A percentile compares a stretch with the other conserved stretches of the same genome.
Conservation (phyloP, 306 rosid genomes). For the Cicer judaicum region DNA sequence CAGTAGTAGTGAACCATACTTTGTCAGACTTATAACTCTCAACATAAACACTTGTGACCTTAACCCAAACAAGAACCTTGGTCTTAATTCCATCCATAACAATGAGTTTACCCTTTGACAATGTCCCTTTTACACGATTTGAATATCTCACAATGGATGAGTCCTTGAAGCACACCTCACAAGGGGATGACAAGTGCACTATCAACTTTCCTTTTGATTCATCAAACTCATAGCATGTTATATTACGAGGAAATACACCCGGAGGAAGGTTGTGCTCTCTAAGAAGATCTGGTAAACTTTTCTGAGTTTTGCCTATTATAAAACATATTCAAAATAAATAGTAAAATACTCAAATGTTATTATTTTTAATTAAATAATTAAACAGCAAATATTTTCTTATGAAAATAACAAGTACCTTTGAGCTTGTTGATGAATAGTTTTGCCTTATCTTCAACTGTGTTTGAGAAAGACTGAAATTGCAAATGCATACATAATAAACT, state of each 20-base stretch:
- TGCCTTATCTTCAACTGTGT: slow-evolving; percentile 82
- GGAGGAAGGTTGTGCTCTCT: slow-evolving; percentile 53
- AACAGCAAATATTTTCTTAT: background rate
- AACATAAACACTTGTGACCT: slow-evolving; percentile 54
- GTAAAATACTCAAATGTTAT: background rate
- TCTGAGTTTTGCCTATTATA: slow-evolving; percentile 44
- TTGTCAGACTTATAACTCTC: slow-evolving; percentile 67
- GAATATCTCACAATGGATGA: slow-evolving; percentile 59
- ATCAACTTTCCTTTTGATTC: slow-evolving; percentile 58
- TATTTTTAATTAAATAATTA: too few species aligned
- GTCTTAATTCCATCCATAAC: slow-evolving; percentile 64
- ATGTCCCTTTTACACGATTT: slow-evolving; percentile 53
- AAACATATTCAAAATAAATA: background rate
- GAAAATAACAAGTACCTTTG: slow-evolving; percentile 57
- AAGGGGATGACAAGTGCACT: slow-evolving; percentile 53
- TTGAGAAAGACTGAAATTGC: slow-evolving; percentile 70
- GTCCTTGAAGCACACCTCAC: slow-evolving; percentile 72
- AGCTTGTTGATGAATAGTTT: slow-evolving; percentile 80
- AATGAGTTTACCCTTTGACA: slow-evolving; percentile 59
- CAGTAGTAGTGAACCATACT: slow-evolving; percentile 59
- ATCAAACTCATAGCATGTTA: slow-evolving; percentile 61
- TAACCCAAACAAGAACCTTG: slow-evolving; percentile 63
- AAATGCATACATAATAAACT: background rate
- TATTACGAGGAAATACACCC: slow-evolving; percentile 49
- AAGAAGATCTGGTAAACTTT: slow-evolving; percentile 48